Base-by-base conservation (phyloP, 352 stramenopile species). In the Pythium sukuiense region DNA sequence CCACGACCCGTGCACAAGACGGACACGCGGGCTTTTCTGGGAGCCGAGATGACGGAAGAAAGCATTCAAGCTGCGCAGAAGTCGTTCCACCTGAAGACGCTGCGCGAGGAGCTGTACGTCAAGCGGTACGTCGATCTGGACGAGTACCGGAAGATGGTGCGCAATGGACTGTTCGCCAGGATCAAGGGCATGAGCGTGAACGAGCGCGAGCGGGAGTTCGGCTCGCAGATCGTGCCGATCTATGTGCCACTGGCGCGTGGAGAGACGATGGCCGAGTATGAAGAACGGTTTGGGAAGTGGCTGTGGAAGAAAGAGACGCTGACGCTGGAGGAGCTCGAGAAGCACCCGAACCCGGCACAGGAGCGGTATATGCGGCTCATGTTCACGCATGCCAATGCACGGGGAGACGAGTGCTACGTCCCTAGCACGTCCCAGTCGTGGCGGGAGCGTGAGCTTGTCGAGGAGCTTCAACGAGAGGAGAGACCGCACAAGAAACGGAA, bases 281-380 rank as follows among this genome's bases (percentile, higher is more conserved):
- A 74, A 41, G 13, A 45, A 14, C 24, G 55, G 12, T 68, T 74
- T 32, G 5, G 54, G 6, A 39, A 24, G 32, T 74, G 60, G 57
- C 20, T 74, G 2, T 18, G 37, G 30, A 1, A 39, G 0, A 50
- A 14, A 6, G 32, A 55, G 4, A n/a, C 32, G 6, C 49, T 49
- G 54, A 20, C 45, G n/a, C 43, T 67, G 18, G 16, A 55, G 9
- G 65, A 67, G 0, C 11, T 67, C 18, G 1, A 7, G n/a, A 32
- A 20, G 2, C 27, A 70, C 6, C 41, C 52, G 32, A 61, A 63
- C 30, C 52, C 32, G 4, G 6, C 11, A 6, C 5, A 57, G 29
- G 65, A 71, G 46, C 52, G 32, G 32, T 35, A 35, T 35, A 14
- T 60, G 11, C 65, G 50, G 16, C 24, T 56, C 27, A 41, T 41